Conservation (phyloP, 805 yeast species). For the Lachancea waltii region DNA sequence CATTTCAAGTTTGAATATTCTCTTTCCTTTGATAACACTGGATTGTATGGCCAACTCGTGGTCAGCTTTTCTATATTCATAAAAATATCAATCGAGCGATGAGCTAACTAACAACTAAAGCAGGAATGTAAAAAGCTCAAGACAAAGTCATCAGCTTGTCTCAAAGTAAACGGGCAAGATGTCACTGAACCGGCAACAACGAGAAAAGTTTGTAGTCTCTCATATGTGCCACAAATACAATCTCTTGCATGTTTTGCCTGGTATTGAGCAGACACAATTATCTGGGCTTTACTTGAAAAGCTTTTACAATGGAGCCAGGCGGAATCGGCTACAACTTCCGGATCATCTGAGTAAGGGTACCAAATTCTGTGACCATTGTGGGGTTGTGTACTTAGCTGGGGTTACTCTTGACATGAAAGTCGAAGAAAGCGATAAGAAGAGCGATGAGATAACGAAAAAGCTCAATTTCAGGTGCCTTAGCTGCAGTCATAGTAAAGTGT, state of each 20-base stretch:
- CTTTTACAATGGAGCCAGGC: constrained; percentile 26
- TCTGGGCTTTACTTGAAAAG: constrained; percentile 29
- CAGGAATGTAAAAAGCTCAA: too few species aligned
- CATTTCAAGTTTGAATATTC: background rate
- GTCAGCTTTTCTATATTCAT: too few species aligned
- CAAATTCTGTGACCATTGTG: constrained; percentile 30
- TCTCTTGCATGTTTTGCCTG: constrained; percentile 22
- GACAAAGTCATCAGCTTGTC: too few species aligned
- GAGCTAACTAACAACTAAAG: too few species aligned
- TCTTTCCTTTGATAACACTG: too few species aligned
- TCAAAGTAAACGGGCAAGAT: background rate
- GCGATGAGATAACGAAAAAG: constrained; percentile 5
- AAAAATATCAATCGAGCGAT: too few species aligned
- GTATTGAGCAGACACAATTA: constrained; percentile 17
- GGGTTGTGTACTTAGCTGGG: constrained; percentile 28
- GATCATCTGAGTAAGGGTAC: constrained; percentile 14
- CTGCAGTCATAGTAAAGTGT: constrained; percentile 21
- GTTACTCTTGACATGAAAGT: constrained; percentile 24
- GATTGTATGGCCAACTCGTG: too few species aligned
- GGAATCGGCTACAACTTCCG: constrained; percentile 26
- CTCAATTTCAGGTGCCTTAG: constrained; percentile 26
- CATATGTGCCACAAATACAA: constrained; percentile 27
- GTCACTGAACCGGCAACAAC: constrained; percentile 21
- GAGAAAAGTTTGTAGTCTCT: constrained; percentile 22
- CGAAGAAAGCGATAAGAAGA: background rate